Evolutionary conservation across 176 grass and related monocot genomes (phyloP), one percentile per base, ranked within the genome.

Genomic region (Rhynchospora pubera): DNA sequence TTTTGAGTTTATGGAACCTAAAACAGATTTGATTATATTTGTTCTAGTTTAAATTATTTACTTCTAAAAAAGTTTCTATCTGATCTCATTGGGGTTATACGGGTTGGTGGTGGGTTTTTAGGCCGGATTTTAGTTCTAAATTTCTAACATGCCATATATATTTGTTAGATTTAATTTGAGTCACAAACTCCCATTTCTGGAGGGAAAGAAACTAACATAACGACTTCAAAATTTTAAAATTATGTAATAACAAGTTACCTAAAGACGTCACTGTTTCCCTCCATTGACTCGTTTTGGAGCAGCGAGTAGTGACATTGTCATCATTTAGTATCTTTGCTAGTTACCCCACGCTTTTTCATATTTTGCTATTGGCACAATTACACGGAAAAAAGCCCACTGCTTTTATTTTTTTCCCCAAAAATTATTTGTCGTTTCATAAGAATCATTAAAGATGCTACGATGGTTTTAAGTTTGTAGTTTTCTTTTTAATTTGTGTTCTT

Each of bases 121-220:
- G 16, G 42, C 44, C 6, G 18, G 42, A 45, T 70, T 70, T 70
- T 46, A 21, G 39, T 69, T 69, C 2, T 68, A 21, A 2, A 19
- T 3, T 9, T 34, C 8, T n/a, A 70, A 32, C n/a, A 56, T 71
- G 14, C 14, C 2, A 4, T 42, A 44, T 47, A 9, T 4, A 70
- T 39, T 65, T 28, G 63, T 48, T 18, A 23, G 43, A 47, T 72
- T 48, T 23, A 51, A 16, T 23, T 28, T 75, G 43, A 32, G 13
- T 18, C 72, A 55, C 65, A 76, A 32, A 53, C 72, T 76, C 6
- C 6, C 48, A 76, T 76, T 75, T 75, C 5, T 55, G 72, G 72
- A 76, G 72, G 72, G 72, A 76, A 76, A 76, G 5, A 55, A 32
- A 55, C 10, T 4, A 53, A 45, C 71, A 75, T 19, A 75, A 55